Evolutionary conservation across 352 stramenopile genomes (phyloP), one percentile per base, ranked within the genome.

Genomic region (Phytopythium helicoides): DNA sequence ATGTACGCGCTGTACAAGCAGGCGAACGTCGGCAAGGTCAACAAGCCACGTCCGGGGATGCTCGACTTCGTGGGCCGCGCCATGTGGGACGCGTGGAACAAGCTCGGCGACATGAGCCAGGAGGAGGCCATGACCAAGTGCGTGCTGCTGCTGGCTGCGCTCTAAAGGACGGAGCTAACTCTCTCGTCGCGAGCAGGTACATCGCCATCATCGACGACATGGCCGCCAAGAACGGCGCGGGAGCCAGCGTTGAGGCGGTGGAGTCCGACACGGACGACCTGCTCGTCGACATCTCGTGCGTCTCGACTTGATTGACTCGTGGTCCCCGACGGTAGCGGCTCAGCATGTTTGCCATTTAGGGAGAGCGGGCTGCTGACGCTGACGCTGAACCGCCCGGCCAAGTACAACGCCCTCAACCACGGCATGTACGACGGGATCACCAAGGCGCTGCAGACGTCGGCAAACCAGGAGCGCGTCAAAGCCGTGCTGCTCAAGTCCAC

Each of bases 1-100:
- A 84, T 94, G 73, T 94, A 94, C 66, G 76, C 81, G 58, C 73
- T 94, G 15, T 94, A 88, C 66, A 92, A 94, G 51, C 84, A 94
- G 57, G 68, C 80, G 9, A 76, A 85, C 26, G 47, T 56, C 5
- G 84, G 81, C 54, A 68, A 73, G 47, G 87, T 84, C 66, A 68
- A 68, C n/a, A 80, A 78, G 11, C 37, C 60, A n/a, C 76, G 78
- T 36, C 84, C 84, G 0, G 77, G 81, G 16, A 87, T 92, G 73
- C 71, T 94, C 53, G 81, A 94, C 66, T 90, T 91, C 65, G 80
- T 94, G n/a, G 74, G 76, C 14, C 55, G 68, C 44, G 84, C 84
- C 39, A 94, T 92, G 59, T 92, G 84, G 79, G 84, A 92, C 61
- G 81, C 84, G 15, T 94, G 84, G 84, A 62, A 54, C 6, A 68